These are phyloP conservation scores for Chiua virens DNA, from an alignment of 768 basidiomycete genomes.

Conservation along the genomic window DNA sequence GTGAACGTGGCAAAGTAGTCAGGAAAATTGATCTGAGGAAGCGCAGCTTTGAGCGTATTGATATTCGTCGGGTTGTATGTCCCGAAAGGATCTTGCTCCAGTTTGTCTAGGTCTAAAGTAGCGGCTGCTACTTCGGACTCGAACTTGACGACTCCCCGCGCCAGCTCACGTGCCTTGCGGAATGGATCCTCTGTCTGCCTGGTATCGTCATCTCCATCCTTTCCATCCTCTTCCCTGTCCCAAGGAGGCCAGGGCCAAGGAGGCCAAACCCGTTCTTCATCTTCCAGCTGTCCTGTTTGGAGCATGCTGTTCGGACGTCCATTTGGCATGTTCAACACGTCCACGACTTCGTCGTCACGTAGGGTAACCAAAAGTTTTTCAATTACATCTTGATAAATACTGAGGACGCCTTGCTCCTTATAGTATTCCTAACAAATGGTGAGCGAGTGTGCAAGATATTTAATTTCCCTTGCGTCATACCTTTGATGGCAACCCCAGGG, in stretches of 20 bases:
- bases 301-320: constrained; percentile 25
- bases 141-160: constrained; percentile 70
- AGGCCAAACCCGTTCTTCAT: constrained; percentile 53
- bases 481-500: constrained; percentile 84
- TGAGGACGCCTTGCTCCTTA: constrained; percentile 66
- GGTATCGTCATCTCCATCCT: constrained; percentile 39
- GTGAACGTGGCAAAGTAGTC: constrained; percentile 87
- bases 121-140: constrained; percentile 78
- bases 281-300: constrained; percentile 40
- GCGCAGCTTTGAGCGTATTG: constrained; percentile 61
- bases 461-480: constrained; percentile 33
- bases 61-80: constrained; percentile 86
- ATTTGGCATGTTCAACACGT: constrained; percentile 5
- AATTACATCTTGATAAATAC: constrained; percentile 69
- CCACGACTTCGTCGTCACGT: constrained; percentile 41
- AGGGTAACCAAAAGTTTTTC: constrained; percentile 64
- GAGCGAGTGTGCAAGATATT: background rate
- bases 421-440: constrained; percentile 73
- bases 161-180: constrained; percentile 58
- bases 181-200: constrained; percentile 35
- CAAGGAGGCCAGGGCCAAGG: constrained; percentile 89
- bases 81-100: constrained; percentile 76
- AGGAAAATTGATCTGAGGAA: constrained; percentile 79
- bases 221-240: constrained; percentile 61
- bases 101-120: constrained; percentile 76